These are phyloP conservation scores for Lactarius trivialis DNA, from an alignment of 768 basidiomycete genomes.

Conservation along the genomic window DNA sequence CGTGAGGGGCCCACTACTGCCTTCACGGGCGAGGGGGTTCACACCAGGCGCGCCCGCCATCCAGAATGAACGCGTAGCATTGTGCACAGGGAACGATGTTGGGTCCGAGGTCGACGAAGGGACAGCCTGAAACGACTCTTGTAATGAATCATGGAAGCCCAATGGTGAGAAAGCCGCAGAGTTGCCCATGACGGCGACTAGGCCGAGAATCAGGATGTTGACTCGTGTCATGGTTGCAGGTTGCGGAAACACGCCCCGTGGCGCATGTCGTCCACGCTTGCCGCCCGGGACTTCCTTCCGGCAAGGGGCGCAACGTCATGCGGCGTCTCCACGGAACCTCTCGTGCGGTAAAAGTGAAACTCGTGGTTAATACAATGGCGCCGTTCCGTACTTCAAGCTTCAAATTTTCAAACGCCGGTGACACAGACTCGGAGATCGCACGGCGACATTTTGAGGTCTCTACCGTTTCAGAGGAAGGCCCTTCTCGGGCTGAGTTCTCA, in stretches of 20 bases:
- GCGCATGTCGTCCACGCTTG: not conserved
- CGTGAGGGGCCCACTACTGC: conserved; percentile 56
- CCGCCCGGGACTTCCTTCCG: too few relatives aligned
- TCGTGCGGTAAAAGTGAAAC: not conserved
- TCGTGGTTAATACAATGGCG: not conserved
- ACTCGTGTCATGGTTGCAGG: not conserved
- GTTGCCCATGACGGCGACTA: not conserved
- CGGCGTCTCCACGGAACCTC: not conserved
- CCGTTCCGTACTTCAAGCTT: too few relatives aligned
- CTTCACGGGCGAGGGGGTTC: conserved; percentile 61
- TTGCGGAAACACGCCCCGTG: not conserved
- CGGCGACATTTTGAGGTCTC: not conserved
- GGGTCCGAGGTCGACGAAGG: not conserved
- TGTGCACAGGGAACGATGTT: conserved; percentile 44
- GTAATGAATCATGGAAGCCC: not conserved
- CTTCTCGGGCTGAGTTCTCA: not conserved
- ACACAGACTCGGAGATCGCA: not conserved
- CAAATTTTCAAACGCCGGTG: not conserved
- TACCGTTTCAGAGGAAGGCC: not conserved
- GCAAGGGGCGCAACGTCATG: not conserved
- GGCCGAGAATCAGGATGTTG: not conserved
- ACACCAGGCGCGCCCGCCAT: conserved; percentile 45
- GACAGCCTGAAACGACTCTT: not conserved
- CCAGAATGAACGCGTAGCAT: conserved; percentile 75
- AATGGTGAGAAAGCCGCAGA: not conserved